Base-by-base conservation (phyloP, 2,329 filamentous ascomycete species). In the Pezicula radicicola region DNA sequence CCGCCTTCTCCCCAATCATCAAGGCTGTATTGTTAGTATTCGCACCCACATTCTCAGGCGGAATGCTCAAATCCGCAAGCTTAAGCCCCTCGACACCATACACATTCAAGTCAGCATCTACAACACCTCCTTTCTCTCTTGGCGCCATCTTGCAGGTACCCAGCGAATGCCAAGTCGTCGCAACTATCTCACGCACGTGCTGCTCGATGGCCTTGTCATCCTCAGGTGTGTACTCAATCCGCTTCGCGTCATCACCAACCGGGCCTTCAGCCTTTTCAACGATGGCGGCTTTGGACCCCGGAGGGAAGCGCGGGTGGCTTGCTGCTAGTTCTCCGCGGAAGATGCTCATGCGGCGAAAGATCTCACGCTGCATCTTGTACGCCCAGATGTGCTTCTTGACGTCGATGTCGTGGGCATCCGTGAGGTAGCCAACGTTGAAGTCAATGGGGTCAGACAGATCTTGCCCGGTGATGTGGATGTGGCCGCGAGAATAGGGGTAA, bases 331-430 rank as follows among this genome's bases (percentile, higher is more conserved):
- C 71, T 63, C 79, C 70, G 50, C 73, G 58, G 65, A 76, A 83
- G 51, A 72, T 68, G 3, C 70, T 62, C 66, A 78, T 79, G 16
- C 80, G 77, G 3, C 82, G 77, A 39, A 75, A 68, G 49, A 85
- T 75, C 65, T 85, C 81, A 4, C 84, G 80, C 21, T 76, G 73
- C 55, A 76, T 78, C 67, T 87, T 87, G 71, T 87, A 87, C 0
- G 71, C 74, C 81, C 81, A 85, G 7, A 81, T 57, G 9, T 79
- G 75, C 58, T 75, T 79, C 63, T 77, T 77, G n/a, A 56, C 5
- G 18, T 56, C 54, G 27, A 84, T 27, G 57, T 85, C 82, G 19
- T 81, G 61, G 2, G 66, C 55, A 47, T 84, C 76, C 4, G 66
- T 72, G 43, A 86, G 73, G 64, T 75, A 82, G 16, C 81, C 82